Evolutionary conservation across 2,329 filamentous ascomycete genomes (phyloP).

Genomic region (Aspergillus caelatus): DNA sequence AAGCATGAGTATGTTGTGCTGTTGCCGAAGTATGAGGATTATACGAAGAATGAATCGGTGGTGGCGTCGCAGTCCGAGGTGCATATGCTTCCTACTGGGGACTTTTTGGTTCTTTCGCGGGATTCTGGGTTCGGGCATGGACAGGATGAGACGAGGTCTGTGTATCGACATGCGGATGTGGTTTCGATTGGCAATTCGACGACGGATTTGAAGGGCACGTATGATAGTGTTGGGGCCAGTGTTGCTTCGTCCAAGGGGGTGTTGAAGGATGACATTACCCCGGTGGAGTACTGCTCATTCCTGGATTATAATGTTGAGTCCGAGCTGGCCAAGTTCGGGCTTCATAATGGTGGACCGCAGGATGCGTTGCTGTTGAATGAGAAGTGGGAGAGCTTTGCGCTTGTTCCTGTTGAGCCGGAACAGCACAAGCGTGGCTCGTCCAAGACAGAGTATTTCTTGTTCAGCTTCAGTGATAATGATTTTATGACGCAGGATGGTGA

Average conservation of each 20-base stretch:
- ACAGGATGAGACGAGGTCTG: slow-evolving; percentile 53
- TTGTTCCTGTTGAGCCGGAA: slow-evolving; percentile 60
- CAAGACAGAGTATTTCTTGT: slow-evolving; percentile 67
- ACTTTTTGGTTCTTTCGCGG: slow-evolving; percentile 69
- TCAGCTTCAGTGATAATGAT: slow-evolving; percentile 72
- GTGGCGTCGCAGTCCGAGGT: slow-evolving; percentile 71
- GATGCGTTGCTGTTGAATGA: slow-evolving; percentile 67
- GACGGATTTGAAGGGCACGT: slow-evolving; percentile 61
- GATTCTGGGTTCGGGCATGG: slow-evolving; percentile 65
- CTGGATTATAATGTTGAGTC: slow-evolving; percentile 69
- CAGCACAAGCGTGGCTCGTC: slow-evolving; percentile 16
- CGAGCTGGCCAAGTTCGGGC: slow-evolving; percentile 66
- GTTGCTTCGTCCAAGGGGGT: slow-evolving; percentile 55
- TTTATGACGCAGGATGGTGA: slow-evolving; percentile 72
- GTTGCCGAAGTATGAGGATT: slow-evolving; percentile 61
- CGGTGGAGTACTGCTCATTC: slow-evolving; percentile 67
- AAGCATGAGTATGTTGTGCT: slow-evolving; percentile 67
- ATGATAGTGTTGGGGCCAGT: slow-evolving; percentile 43
- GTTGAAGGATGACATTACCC: slow-evolving; percentile 57
- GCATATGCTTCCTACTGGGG: slow-evolving; percentile 62
- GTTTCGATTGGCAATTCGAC: slow-evolving; percentile 62
- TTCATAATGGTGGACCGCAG: slow-evolving; percentile 69
- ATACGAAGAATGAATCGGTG: slow-evolving; percentile 51
- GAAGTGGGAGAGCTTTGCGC: slow-evolving; percentile 73
- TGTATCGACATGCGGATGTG: slow-evolving; percentile 71